Evolutionary conservation across 805 yeast species (phyloP).

Genomic region (Metschnikowia kofuensis): DNA sequence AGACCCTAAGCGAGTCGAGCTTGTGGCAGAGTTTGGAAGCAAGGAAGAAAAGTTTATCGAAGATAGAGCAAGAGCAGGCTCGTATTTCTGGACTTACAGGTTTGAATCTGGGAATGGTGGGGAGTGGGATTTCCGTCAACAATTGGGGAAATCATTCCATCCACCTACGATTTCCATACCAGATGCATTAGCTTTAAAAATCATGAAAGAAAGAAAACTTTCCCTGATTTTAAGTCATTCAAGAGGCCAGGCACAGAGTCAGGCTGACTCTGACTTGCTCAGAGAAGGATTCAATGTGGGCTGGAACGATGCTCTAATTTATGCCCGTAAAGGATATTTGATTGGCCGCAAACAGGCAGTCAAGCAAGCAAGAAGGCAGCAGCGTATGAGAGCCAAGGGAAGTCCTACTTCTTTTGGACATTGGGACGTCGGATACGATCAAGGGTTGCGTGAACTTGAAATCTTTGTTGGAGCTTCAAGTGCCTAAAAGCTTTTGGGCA

Average conservation of each 20-base stretch:
- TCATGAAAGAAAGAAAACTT: slow-evolving; percentile 33
- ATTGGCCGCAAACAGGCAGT: slow-evolving; percentile 66
- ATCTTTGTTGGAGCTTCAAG: neutral
- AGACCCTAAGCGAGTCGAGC: slow-evolving; percentile 42
- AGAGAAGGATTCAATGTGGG: slow-evolving; percentile 74
- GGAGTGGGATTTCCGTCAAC: slow-evolving; percentile 89
- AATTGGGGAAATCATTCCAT: slow-evolving; percentile 47
- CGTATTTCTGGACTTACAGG: slow-evolving; percentile 88
- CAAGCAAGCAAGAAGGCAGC: slow-evolving; percentile 52
- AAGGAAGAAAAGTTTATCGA: slow-evolving; percentile 47
- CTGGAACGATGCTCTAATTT: slow-evolving; percentile 66
- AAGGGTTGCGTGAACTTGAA: slow-evolving; percentile 49
- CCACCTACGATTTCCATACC: slow-evolving; percentile 32
- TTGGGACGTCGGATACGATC: slow-evolving; percentile 81
- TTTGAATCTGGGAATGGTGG: slow-evolving; percentile 90
- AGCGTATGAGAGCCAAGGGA: slow-evolving; percentile 60
- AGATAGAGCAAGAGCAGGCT: slow-evolving; percentile 56
- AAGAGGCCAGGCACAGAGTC: slow-evolving; percentile 22
- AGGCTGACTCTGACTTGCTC: slow-evolving; percentile 75
- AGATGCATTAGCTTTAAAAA: slow-evolving; percentile 37
- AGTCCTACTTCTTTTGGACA: slow-evolving; percentile 67
- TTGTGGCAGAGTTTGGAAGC: slow-evolving; percentile 62
- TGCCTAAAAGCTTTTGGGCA: neutral
- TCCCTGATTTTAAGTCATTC: slow-evolving; percentile 5
- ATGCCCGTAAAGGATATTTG: slow-evolving; percentile 63